These are phyloP conservation scores for Neurospora cerealis DNA, from an alignment of 495 filamentous ascomycete species.

Conservation along the genomic window DNA sequence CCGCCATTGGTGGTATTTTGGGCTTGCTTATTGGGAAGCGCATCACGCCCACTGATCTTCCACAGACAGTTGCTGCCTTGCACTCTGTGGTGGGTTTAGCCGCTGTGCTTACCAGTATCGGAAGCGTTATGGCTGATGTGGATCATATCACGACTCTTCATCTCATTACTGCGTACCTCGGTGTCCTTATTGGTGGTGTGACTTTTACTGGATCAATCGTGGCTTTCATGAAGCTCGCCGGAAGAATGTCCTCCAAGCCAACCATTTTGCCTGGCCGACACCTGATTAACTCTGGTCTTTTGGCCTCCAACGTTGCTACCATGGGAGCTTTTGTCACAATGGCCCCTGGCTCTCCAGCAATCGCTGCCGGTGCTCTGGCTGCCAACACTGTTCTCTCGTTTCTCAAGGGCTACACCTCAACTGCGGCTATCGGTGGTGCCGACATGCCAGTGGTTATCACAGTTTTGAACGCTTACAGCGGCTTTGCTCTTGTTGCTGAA, in stretches of 20 bases:
- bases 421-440: constrained; percentile 72
- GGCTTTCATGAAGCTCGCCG: constrained; percentile 70
- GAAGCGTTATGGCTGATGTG: constrained; percentile 63
- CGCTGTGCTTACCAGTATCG: constrained; percentile 72
- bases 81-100: constrained; percentile 77
- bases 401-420: constrained; percentile 73
- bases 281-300: constrained; percentile 55
- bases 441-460: constrained; percentile 85
- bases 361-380: constrained; percentile 62
- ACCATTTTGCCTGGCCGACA: constrained; percentile 60
- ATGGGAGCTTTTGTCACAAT: constrained; percentile 71
- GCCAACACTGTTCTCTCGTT: constrained; percentile 68
- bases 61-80: constrained; percentile 70
- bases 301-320: constrained; percentile 62
- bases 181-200: constrained; percentile 70
- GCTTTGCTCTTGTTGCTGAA: constrained; percentile 74
- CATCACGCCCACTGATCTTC: constrained; percentile 71
- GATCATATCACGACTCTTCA: constrained; percentile 59
- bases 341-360: constrained; percentile 60
- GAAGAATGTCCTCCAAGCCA: constrained; percentile 64
- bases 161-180: constrained; percentile 68
- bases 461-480: constrained; percentile 75
- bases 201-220: constrained; percentile 80
- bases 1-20: constrained; percentile 50
- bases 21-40: constrained; percentile 66